Evolutionary conservation across 2,329 filamentous ascomycete species (phyloP), one percentile per base, ranked within the genome.

Genomic region (Macrophomina phaseolina): DNA sequence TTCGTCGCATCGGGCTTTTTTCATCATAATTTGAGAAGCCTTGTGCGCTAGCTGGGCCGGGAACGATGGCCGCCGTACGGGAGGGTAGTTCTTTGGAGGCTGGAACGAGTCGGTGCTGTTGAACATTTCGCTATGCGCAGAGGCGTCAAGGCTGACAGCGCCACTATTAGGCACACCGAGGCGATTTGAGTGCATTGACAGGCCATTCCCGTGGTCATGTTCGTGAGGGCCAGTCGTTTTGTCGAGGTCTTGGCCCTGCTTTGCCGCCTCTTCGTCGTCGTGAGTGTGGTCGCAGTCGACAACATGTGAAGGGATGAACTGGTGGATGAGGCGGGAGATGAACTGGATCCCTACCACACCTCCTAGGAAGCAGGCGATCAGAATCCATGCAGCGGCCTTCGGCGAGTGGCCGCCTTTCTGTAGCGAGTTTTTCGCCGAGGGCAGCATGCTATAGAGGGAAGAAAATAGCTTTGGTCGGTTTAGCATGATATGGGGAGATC

Each of bases 381-480:
- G 82, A 38, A 88, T 79, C 73, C 91, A 86, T 14, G 89, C 90
- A 5, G 94, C 92, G 2, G 80, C 76, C 68, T 89, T 86, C 3
- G 91, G 83, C 7, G 86, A 84, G 78, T 89, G 89, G 16, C 89
- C 89, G 62, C 89, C 90, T 65, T 88, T 84, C 67, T 85, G 82
- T 3, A 99, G 85, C 74, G 97, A 97, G 46, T 83, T 84, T 74
- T 91, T 93, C 2, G 94, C 89, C 23, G 92, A 93, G 9, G 94
- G 94, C 7, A 98, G 85, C 91, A 98, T 97, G 78, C 90, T 95
- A 78, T 94, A 97, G 36, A 98, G 81, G 1, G 94, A 90, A 42
- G 94, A 97, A 79, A 97, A 97, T 48, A 97, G 86, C 93, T 97
- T 73, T 4, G n/a, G 6, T 18, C 14, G 12, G 49, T 7, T 65